phyloP scores from a whole-genome alignment of 441 rosid species.

The Capsella rubella region DNA sequence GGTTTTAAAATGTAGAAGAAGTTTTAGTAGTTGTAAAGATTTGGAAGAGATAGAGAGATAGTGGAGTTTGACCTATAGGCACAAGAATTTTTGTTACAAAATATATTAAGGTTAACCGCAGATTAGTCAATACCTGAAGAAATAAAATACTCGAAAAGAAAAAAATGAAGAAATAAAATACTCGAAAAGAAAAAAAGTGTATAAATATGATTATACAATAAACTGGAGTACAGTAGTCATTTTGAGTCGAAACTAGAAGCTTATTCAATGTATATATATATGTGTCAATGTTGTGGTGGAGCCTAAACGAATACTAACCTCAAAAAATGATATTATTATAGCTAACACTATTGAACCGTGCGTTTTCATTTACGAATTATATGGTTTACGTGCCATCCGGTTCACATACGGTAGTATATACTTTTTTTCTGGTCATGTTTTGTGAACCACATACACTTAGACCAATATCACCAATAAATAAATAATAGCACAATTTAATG shows the following conservation, averaged over 20 bases:
- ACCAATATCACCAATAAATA: not conserved
- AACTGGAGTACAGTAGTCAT: not conserved
- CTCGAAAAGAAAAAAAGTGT: slow-evolving; percentile 13
- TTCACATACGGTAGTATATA: not conserved
- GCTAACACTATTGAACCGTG: not conserved
- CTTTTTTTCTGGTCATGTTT: not conserved
- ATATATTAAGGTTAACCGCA: slow-evolving; percentile 10
- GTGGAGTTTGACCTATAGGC: slow-evolving; percentile 56
- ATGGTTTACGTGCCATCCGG: not conserved
- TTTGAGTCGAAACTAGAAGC: slow-evolving; percentile 1
- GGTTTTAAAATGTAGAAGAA: not conserved
- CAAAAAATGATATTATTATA: not conserved
- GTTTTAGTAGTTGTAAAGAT: not conserved
- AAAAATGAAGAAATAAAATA: slow-evolving; percentile 46
- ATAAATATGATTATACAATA: not conserved
- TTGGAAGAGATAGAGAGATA: slow-evolving; percentile 29
- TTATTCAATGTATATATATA: slow-evolving; percentile 15
- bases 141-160: slow-evolving; percentile 37
- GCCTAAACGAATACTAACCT: not conserved
- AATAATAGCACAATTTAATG: not conserved
- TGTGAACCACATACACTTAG: not conserved
- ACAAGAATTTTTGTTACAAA: slow-evolving; percentile 38
- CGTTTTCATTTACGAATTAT: not conserved
- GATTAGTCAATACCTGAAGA: slow-evolving; percentile 75
- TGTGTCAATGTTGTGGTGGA: slow-evolving; percentile 16